Evolutionary conservation across 2,329 filamentous ascomycete species (phyloP).

Genomic region (Fusarium pseudonygamai): DNA sequence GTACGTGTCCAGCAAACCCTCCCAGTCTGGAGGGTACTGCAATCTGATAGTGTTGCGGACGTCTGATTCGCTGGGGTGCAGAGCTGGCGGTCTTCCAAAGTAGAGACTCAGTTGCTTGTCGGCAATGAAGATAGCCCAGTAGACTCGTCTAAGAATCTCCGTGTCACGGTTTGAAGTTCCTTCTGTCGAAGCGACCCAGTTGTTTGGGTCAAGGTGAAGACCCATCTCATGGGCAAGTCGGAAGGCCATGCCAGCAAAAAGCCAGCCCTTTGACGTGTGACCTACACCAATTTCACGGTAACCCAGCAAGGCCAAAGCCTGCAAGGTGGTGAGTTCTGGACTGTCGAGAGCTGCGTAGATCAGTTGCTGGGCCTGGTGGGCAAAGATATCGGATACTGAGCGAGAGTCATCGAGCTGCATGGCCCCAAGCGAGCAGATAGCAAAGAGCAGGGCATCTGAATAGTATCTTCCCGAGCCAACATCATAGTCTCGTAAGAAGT

Average conservation of each 20-base stretch:
- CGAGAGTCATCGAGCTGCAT: slow-evolving; percentile 55
- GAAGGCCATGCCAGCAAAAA: slow-evolving; percentile 63
- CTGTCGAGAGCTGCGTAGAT: slow-evolving; percentile 56
- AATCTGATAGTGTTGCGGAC: slow-evolving; percentile 59
- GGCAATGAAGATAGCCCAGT: slow-evolving; percentile 61
- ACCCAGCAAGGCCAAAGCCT: slow-evolving; percentile 56
- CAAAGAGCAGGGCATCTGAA: slow-evolving; percentile 59
- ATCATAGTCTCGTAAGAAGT: slow-evolving; percentile 60
- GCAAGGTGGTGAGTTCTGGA: slow-evolving; percentile 58
- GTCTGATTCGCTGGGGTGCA: slow-evolving; percentile 60
- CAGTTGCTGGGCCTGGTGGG: slow-evolving; percentile 56
- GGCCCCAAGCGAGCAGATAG: slow-evolving; percentile 60
- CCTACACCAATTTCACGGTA: slow-evolving; percentile 59
- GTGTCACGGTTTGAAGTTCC: slow-evolving; percentile 48
- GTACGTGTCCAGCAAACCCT: slow-evolving; percentile 58
- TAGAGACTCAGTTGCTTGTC: slow-evolving; percentile 63
- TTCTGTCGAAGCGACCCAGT: slow-evolving; percentile 56
- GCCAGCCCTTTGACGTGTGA: slow-evolving; percentile 60
- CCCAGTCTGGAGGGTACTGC: slow-evolving; percentile 60
- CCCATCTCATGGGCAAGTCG: slow-evolving; percentile 62
- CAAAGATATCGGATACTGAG: slow-evolving; percentile 54
- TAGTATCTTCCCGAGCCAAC: slow-evolving; percentile 58
- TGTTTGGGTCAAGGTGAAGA: slow-evolving; percentile 60
- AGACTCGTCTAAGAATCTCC: slow-evolving; percentile 59
- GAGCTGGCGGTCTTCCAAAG: slow-evolving; percentile 60